Evolutionary conservation across 2,329 filamentous ascomycete genomes (phyloP), one percentile per base, ranked within the genome.

Genomic region (Curvularia hawaiiensis): DNA sequence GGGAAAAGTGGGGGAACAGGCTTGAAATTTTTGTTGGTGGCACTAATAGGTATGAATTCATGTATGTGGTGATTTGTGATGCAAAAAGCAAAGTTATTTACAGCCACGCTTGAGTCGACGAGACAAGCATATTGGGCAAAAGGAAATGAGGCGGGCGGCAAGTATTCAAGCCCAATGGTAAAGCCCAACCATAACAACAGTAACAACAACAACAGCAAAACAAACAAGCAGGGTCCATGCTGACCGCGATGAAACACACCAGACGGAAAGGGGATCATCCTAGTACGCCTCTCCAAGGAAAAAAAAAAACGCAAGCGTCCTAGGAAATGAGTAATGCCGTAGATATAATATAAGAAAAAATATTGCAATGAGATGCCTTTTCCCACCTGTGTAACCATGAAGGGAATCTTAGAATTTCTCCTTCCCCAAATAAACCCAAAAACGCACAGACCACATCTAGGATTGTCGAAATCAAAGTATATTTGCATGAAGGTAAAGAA

Each of bases 401-500:
- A n/a, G 24, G 18, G 33, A 14, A 20, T 20, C 10, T 18, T 12
- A 20, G 30, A 47, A 33, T 47, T 9, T 20, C 28, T 26, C 28
- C 9, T 54, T 39, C 35, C 47, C 50, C 14, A 38, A 33, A 46
- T 16, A 35, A 28, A 22, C 22, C 30, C 14, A 4, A 26, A 26
- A 48, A 54, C 28, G 39, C 44, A 57, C 50, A 54, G 50, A 49
- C 44, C 44, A 40, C 9, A 28, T 47, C 38, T 50, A 28, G 50
- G 39, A 26, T 22, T 39, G 44, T 35, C 9, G 9, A 45, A 47
- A 52, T 54, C 24, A 39, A 56, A 57, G 47, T 57, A 39, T 57
- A 52, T 53, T 62, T 54, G 58, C 57, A 58, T 58, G 54, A 61
- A 61, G 50, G 44, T 54, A 54, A 53, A 46, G 33, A 49, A 57